phyloP scores from a whole-genome alignment of 768 basidiomycete species.

The Russula emetica region DNA sequence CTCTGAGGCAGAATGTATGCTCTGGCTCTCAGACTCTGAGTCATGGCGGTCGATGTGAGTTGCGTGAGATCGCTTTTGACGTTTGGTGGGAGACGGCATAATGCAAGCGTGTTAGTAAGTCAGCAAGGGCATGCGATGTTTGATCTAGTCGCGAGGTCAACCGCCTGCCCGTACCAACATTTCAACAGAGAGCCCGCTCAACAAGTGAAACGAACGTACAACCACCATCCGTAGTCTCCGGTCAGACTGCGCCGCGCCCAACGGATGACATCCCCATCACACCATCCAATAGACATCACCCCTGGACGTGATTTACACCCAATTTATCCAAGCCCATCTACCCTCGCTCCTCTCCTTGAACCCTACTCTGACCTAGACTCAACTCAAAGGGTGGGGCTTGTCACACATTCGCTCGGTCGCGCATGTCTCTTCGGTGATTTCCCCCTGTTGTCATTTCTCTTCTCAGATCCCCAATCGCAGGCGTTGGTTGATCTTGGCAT shows the following conservation, averaged over 20 bases:
- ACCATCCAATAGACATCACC: constrained; percentile 48
- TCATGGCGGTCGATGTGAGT: constrained; percentile 18
- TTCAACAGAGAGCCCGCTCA: neutral
- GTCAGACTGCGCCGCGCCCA: constrained; percentile 3
- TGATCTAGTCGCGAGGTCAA: constrained; percentile 17
- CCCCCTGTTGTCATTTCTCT: constrained; percentile 63
- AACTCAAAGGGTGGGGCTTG: constrained; percentile 62
- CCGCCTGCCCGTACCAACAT: constrained; percentile 3
- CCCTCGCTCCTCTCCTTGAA: constrained; percentile 60
- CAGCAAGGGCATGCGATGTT: constrained; percentile 2
- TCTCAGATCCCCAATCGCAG: constrained; percentile 64
- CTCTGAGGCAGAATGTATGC: constrained; percentile 26
- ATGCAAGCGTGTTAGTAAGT: constrained; percentile 15
- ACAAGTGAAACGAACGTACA: neutral
- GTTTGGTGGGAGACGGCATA: constrained; percentile 57
- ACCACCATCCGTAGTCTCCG: constrained; percentile 3
- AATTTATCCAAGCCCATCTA: constrained; percentile 62
- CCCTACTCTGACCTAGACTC: constrained; percentile 64
- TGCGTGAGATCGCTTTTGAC: constrained; percentile 41
- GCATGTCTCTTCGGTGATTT: constrained; percentile 78
- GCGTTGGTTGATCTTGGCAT: constrained; percentile 59
- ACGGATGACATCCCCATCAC: constrained; percentile 35
- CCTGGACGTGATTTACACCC: constrained; percentile 81
- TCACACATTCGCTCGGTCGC: constrained; percentile 68
- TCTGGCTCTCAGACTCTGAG: constrained; percentile 23